Evolutionary conservation across 768 basidiomycete genomes (phyloP).

Genomic region (Mycena vulgaris): DNA sequence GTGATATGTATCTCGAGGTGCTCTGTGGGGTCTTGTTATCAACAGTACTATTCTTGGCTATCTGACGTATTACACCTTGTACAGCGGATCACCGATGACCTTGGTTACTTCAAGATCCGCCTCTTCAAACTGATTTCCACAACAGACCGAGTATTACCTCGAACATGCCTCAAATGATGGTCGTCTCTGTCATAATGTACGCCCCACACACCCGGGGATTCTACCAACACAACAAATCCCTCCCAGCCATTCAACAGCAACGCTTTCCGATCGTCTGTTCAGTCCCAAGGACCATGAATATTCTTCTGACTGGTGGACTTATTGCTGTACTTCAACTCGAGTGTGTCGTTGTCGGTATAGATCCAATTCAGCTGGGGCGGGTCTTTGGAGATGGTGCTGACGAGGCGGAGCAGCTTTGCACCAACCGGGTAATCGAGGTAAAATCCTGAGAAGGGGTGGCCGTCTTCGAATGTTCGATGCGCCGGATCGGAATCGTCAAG

Average conservation of each 20-base stretch:
- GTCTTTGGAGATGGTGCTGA: conserved; percentile 49
- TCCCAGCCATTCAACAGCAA: conserved; percentile 46
- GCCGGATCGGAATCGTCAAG: conserved; percentile 46
- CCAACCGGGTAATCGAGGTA: conserved; percentile 49
- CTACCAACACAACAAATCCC: conserved; percentile 47
- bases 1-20: too few species aligned
- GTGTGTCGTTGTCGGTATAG: conserved; percentile 43
- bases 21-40: too few species aligned
- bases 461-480: conserved; percentile 45
- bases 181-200: conserved; percentile 45
- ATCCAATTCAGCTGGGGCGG: conserved; percentile 53
- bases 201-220: conserved; percentile 41
- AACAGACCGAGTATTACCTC: conserved; percentile 35
- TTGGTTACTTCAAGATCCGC: conserved; percentile 20
- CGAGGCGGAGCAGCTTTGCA: conserved; percentile 47
- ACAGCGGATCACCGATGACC: not conserved
- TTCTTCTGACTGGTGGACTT: conserved; percentile 45
- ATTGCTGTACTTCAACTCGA: conserved; percentile 48
- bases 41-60: too few species aligned
- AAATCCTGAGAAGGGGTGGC: conserved; percentile 50
- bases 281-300: conserved; percentile 49
- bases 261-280: conserved; percentile 44
- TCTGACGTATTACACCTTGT: too few species aligned
- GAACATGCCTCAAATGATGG: conserved; percentile 39
- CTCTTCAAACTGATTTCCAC: conserved; percentile 42